phyloP scores from a whole-genome alignment of 306 rosid species.

The Amphicarpaea edgeworthii region DNA sequence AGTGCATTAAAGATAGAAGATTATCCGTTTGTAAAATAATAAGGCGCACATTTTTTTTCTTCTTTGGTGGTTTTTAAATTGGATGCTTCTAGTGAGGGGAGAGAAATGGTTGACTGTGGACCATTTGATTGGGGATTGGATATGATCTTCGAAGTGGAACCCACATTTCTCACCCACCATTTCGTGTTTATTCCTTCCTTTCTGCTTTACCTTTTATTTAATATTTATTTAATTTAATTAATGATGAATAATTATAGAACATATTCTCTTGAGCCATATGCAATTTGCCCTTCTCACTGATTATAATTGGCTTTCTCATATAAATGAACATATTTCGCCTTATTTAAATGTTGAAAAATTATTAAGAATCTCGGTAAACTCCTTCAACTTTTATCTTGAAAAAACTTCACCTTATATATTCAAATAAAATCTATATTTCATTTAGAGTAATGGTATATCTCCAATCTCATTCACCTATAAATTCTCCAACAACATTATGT shows the following conservation, averaged over 20 bases:
- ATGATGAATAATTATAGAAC: constrained; percentile 4
- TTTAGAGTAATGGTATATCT: too few species aligned
- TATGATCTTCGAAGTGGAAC: constrained; percentile 32
- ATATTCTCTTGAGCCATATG: constrained; percentile 33
- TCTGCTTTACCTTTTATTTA: background rate
- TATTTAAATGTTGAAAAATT: background rate
- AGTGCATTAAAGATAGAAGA: constrained; percentile 22
- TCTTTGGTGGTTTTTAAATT: background rate
- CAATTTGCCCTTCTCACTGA: background rate
- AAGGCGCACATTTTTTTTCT: background rate
- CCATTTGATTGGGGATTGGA: constrained; percentile 17
- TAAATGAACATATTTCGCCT: background rate
- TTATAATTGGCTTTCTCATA: background rate
- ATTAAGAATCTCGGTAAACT: background rate
- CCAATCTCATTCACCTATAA: too few species aligned
- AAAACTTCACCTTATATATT: background rate
- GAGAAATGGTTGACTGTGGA: constrained; percentile 28
- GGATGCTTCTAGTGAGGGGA: constrained; percentile 3
- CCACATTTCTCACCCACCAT: constrained; percentile 41
- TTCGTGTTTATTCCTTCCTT: constrained; percentile 40
- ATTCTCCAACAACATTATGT: too few species aligned
- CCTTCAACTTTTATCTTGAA: background rate
- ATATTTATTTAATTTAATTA: background rate
- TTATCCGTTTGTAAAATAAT: constrained; percentile 48
- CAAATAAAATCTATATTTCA: constrained; percentile 3